Base-by-base conservation (phyloP, 345 rosid species). In the Linum usitatissimum region DNA sequence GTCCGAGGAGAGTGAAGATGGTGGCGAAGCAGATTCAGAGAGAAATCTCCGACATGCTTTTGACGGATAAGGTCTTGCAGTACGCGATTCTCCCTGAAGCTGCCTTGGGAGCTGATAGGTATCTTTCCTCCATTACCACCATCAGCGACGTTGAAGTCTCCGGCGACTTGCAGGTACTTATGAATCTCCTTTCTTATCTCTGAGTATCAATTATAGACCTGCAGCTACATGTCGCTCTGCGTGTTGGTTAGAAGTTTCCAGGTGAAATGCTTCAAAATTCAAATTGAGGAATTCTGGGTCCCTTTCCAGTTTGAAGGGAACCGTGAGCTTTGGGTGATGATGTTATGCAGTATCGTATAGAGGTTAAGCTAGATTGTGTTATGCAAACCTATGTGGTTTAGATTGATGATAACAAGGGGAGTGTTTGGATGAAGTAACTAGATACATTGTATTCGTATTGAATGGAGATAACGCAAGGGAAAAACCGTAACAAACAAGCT, bases 31-130 rank as follows among this genome's bases (percentile, higher is more conserved):
- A 91, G 75, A 86, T 91, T 69, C 78, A 75, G 77, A 84, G 96
- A 59, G 96, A 87, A 73, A 84, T 92, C 38, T 92, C 98, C 21
- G 89, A 85, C 72, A 89, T 92, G 98, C 84, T 89, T 66, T 68
- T 92, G 34, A 85, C 90, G 0, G 98, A 92, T 68, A 87, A 84
- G 54, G 91, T 89, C 3, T 64, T 92, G 75, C 95, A 86, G 70
- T 79, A 74, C 64, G 95, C 98, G n/a, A 57, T 89, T 23, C 69
- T 87, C 72, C 96, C 98, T 0, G 96, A 91, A 73, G 80, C 88
- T 39, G 81, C 91, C 39, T 79, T 89, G 49, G 98, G 98, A 57
- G 98, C 93, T 36, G 96, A 86, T 64, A 84, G 78, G 14, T 86
- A 84, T 45, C 80, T 91, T 64, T 91, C 95, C 76, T 85, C 96